Evolutionary conservation across 768 basidiomycete genomes (phyloP).

Genomic region (Boletales sp.): DNA sequence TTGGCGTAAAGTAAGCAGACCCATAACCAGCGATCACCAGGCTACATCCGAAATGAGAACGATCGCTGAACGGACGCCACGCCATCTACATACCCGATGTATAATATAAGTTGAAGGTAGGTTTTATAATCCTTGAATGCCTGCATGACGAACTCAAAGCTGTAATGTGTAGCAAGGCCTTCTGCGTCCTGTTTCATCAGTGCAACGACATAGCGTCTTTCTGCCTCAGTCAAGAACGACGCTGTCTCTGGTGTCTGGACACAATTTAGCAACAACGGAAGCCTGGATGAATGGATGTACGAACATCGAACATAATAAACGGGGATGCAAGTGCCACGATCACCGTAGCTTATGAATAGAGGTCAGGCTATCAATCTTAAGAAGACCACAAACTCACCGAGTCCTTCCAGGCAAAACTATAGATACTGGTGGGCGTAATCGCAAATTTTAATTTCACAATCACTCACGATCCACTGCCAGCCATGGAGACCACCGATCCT

Average conservation of each 20-base stretch:
- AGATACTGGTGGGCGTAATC: too few species aligned
- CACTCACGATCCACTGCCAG: constrained; percentile 34
- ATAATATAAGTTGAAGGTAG: constrained; percentile 29
- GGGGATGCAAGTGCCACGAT: too few species aligned
- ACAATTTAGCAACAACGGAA: not conserved
- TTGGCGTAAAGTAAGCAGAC: constrained; percentile 45
- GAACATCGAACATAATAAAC: too few species aligned
- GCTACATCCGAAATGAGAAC: constrained; percentile 17
- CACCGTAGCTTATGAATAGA: too few species aligned
- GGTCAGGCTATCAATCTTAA: too few species aligned
- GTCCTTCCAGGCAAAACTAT: too few species aligned
- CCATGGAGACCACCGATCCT: constrained; percentile 10
- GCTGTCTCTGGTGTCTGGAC: constrained; percentile 50
- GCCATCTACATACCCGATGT: constrained; percentile 33
- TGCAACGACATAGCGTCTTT: constrained; percentile 36
- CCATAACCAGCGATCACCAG: constrained; percentile 43
- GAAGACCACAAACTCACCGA: too few species aligned
- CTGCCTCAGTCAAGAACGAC: constrained; percentile 43
- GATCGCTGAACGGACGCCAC: not conserved
- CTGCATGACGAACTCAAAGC: constrained; percentile 44
- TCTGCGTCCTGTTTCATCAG: constrained; percentile 42
- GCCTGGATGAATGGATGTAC: not conserved
- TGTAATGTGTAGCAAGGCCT: constrained; percentile 42
- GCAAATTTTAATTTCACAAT: not conserved
- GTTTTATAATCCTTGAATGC: constrained; percentile 46